Evolutionary conservation across 768 basidiomycete genomes (phyloP), one percentile per base, ranked within the genome.

Genomic region (Trichaptum fuscoviolaceum): DNA sequence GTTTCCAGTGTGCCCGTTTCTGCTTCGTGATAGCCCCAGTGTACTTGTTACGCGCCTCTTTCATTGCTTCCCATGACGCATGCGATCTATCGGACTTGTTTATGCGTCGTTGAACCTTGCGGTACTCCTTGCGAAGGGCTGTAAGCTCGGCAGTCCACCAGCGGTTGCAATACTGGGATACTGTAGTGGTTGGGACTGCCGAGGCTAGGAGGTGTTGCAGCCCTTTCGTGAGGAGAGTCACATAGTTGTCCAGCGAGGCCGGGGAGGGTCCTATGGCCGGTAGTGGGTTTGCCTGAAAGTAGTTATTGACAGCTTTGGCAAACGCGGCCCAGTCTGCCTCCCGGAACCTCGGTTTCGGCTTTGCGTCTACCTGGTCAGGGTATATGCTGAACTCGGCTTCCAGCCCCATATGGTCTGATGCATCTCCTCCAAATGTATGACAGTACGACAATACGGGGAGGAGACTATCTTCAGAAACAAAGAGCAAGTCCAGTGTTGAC

Each of bases 1-100:
- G 67, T 7, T 64, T 59, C 72, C 72, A 77, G 65, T 72, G 70
- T 0, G 69, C 67, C 8, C 57, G 15, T 52, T 76, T 72, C 3
- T 70, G 67, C 18, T 26, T 17, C 1, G 58, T 20, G 5, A 77
- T 70, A 0, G 64, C 24, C 5, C 68, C 34, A 3, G 30, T 35
- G 63, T 72, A 75, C 0, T 27, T 18, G n/a, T 70, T 70, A 8
- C 64, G 8, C 1, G 35, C 5, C 23, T 20, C 17, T 0, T 60
- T 1, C 10, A 60, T 7, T 17, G 35, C 7, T n/a, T n/a, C n/a
- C n/a, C n/a, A n/a, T n/a, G n/a, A n/a, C n/a, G n/a, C n/a, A n/a
- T n/a, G n/a, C n/a, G n/a, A n/a, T n/a, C n/a, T n/a, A n/a, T n/a
- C n/a, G n/a, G n/a, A n/a, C n/a, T n/a, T n/a, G n/a, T n/a, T n/a